Conservation (phyloP, 176 grass and related monocot species). For the Lolium rigidum region DNA sequence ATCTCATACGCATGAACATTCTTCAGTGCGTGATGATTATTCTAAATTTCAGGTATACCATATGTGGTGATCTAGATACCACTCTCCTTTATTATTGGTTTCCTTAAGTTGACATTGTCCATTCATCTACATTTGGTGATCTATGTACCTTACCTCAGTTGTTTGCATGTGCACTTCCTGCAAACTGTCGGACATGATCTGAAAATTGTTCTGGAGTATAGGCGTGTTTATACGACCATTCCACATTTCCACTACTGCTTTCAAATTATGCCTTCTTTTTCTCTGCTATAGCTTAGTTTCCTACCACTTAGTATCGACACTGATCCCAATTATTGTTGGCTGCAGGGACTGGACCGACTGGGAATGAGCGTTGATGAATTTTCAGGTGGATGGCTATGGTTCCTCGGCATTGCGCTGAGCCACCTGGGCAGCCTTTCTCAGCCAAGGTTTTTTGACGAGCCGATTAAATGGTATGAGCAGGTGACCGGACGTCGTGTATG, state of each 20-base stretch:
- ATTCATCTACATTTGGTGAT: background rate
- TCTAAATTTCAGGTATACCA: background rate
- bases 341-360: background rate
- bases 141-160: conserved; percentile 5
- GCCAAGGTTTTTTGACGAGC: background rate
- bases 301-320: background rate
- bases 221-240: background rate
- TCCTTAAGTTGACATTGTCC: background rate
- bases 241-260: background rate
- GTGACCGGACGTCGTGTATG: background rate
- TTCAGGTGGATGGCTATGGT: conserved; percentile 3
- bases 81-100: background rate
- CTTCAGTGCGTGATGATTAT: background rate
- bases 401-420: background rate
- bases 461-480: background rate
- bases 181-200: background rate
- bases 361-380: background rate
- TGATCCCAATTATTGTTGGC: background rate
- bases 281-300: background rate
- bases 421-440: background rate
- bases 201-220: background rate
- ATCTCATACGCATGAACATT: background rate
- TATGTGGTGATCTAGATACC: background rate
- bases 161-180: background rate
- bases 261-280: background rate